Conservation (phyloP, 78 protist genomes). For the Monosiga brevicollis region DNA sequence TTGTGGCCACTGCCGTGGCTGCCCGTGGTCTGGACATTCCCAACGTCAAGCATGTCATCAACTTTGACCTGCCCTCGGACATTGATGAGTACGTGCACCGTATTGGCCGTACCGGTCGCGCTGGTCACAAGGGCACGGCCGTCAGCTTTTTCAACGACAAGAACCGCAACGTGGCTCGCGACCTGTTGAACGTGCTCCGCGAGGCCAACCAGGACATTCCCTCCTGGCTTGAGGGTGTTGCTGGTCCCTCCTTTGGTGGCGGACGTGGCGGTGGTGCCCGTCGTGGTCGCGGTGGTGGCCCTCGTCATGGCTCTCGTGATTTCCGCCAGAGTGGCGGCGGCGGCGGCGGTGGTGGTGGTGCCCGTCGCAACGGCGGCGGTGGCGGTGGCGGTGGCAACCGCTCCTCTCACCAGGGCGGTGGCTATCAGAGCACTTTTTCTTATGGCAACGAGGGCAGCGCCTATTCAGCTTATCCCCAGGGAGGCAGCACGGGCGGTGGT, state of each 20-base stretch:
- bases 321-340: conserved; percentile 13
- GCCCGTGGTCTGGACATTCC: conserved; percentile 95
- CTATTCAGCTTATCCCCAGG: too few relatives aligned
- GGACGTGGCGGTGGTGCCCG: conserved; percentile 13
- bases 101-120: conserved; percentile 97
- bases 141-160: conserved; percentile 52
- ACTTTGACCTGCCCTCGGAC: conserved; percentile 90
- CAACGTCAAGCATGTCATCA: conserved; percentile 92
- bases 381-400: conserved; percentile 22
- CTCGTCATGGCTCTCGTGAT: neutral
- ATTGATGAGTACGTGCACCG: conserved; percentile 96
- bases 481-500: too few relatives aligned
- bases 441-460: too few relatives aligned
- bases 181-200: conserved; percentile 34
- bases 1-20: conserved; percentile 97
- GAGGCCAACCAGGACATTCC: conserved; percentile 55
- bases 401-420: too few relatives aligned
- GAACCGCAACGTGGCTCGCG: conserved; percentile 30
- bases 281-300: conserved; percentile 20
- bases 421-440: too few relatives aligned
- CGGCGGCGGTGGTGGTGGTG: neutral
- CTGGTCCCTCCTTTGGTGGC: neutral
- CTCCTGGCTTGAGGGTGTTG: conserved; percentile 6
- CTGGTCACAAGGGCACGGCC: conserved; percentile 84
- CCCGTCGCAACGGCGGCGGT: conserved; percentile 14